phyloP scores from a whole-genome alignment of 164 flowering plant genomes.

The Santalum album region DNA sequence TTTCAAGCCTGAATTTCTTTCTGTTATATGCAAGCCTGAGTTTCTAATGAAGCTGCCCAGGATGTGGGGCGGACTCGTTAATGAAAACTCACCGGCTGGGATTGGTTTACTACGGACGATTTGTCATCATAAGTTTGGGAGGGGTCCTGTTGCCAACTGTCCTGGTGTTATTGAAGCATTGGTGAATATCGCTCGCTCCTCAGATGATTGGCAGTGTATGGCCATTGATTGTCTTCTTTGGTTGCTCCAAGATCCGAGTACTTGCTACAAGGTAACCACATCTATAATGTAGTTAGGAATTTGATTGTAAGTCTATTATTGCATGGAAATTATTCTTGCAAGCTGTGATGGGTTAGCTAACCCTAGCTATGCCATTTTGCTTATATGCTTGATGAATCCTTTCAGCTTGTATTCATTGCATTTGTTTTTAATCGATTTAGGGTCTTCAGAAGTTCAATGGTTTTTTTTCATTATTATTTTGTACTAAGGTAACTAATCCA shows the following conservation, averaged over 20 bases:
- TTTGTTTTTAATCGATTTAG: no score
- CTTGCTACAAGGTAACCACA: conserved; percentile 64
- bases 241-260: conserved; percentile 87
- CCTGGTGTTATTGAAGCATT: conserved; percentile 78
- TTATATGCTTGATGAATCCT: no score
- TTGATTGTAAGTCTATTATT: no score
- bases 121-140: conserved; percentile 89
- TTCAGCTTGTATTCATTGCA: no score
- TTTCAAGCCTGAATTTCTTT: conserved; percentile 88
- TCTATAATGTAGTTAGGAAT: no score
- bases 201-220: conserved; percentile 99
- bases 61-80: conserved; percentile 99
- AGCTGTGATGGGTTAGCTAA: no score
- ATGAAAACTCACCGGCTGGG: conserved; percentile 98
- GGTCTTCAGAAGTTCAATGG: no score
- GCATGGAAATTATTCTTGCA: no score
- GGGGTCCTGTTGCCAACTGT: conserved; percentile 80
- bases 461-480: no score
- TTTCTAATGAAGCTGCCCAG: conserved; percentile 74
- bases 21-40: conserved; percentile 85
- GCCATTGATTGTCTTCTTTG: conserved; percentile 96
- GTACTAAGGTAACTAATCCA: no score
- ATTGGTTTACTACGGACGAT: conserved; percentile 86
- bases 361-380: no score
- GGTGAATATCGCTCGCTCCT: conserved; percentile 91